A percentile compares a stretch with the other conserved stretches of the same genome.
phyloP scores from a whole-genome alignment of 2,329 filamentous ascomycete genomes.

The Anisogramma anomala region DNA sequence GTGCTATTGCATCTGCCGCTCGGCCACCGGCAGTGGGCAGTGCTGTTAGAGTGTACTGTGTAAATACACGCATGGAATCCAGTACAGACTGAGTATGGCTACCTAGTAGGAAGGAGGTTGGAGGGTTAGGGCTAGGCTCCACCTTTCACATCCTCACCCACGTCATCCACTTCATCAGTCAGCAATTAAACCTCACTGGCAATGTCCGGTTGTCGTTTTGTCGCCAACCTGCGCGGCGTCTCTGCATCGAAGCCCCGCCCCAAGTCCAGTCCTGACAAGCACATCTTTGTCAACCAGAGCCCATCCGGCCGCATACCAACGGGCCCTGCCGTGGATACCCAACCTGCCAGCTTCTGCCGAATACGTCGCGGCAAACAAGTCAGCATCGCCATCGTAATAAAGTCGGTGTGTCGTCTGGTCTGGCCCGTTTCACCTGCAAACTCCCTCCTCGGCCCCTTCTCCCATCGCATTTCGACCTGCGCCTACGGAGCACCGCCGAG shows the following conservation, averaged over 20 bases:
- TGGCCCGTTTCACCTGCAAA: not conserved
- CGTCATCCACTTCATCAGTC: too few species aligned
- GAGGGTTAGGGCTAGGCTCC: too few species aligned
- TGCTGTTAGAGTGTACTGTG: too few species aligned
- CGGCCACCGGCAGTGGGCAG: too few species aligned
- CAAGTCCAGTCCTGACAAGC: too few species aligned
- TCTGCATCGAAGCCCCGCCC: too few species aligned
- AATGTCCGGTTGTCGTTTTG: not conserved
- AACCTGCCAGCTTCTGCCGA: conserved; percentile 3
- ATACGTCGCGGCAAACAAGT: not conserved
- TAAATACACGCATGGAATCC: too few species aligned
- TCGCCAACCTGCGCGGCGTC: too few species aligned
- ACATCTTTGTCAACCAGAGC: conserved; percentile 10
- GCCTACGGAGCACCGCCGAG: not conserved
- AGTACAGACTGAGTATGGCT: too few species aligned
- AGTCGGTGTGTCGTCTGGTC: conserved; percentile 14
- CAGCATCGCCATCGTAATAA: conserved; percentile 9
- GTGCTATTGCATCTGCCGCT: too few species aligned
- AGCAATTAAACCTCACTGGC: not conserved
- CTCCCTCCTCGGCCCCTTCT: not conserved
- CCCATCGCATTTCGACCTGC: conserved; percentile 10
- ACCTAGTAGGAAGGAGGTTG: too few species aligned
- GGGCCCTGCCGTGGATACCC: conserved; percentile 15
- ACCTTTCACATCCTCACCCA: too few species aligned
- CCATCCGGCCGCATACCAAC: conserved; percentile 13